A percentile compares a stretch with the other conserved stretches of the same genome.
Evolutionary conservation across 176 grass and related monocot genomes (phyloP).

Genomic region (Tillandsia leiboldiana): DNA sequence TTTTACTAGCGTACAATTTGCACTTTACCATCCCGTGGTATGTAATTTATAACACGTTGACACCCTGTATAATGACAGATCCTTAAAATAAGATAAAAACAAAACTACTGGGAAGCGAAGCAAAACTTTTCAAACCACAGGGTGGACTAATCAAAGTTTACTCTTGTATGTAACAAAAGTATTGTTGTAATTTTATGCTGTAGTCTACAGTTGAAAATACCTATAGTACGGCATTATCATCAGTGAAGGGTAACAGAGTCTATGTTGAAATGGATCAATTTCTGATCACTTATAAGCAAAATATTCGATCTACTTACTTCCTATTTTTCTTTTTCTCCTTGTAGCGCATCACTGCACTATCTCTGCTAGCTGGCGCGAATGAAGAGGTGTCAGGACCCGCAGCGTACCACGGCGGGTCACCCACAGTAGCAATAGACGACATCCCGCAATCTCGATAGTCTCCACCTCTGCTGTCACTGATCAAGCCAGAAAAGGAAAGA

Average conservation of each 20-base stretch:
- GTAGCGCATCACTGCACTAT: slow-evolving; percentile 6
- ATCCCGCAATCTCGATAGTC: slow-evolving; percentile 17
- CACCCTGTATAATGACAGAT: too few species aligned
- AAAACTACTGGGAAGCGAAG: too few species aligned
- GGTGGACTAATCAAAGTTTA: too few species aligned
- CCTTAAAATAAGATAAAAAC: too few species aligned
- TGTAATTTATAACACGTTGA: too few species aligned
- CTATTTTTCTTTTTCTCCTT: slow-evolving; percentile 7
- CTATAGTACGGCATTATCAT: too few species aligned
- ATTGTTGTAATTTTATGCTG: too few species aligned
- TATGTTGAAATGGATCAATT: not conserved
- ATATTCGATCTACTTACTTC: not conserved
- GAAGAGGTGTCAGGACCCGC: slow-evolving; percentile 7
- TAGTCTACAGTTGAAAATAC: too few species aligned
- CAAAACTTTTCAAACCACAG: too few species aligned
- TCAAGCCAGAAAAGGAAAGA: slow-evolving; percentile 19
- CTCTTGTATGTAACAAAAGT: too few species aligned
- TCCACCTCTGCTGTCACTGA: slow-evolving; percentile 7
- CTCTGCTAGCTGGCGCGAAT: not conserved
- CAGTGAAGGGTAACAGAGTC: not conserved
- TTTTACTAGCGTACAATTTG: too few species aligned
- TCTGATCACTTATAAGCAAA: not conserved
- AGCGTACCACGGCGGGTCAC: not conserved
- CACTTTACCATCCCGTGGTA: too few species aligned
- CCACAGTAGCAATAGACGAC: not conserved